Conservation (phyloP, 148 eudicot species). For the Chenopodium album region DNA sequence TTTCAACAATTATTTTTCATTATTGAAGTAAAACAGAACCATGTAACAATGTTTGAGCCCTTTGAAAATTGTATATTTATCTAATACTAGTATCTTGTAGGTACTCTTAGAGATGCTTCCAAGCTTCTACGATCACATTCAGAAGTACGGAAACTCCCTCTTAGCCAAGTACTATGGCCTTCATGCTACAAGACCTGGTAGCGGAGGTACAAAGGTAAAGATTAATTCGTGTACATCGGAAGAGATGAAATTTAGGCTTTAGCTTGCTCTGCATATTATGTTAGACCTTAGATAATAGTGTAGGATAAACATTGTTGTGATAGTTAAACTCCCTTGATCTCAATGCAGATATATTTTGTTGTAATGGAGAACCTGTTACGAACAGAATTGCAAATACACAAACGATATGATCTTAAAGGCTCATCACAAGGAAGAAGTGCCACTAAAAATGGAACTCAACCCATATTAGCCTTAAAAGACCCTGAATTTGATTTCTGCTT, state of each 20-base stretch:
- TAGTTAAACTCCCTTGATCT: background rate
- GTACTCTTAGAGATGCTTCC: constrained; percentile 41
- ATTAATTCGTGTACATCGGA: too few species aligned
- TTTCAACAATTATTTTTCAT: too few species aligned
- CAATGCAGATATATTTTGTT: constrained; percentile 43
- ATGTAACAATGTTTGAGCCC: background rate
- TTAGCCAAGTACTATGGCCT: constrained; percentile 45
- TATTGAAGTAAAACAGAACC: background rate
- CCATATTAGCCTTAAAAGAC: constrained; percentile 35
- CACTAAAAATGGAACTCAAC: constrained; percentile 21
- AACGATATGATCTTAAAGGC: constrained; percentile 47
- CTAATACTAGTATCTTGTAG: constrained; percentile 21
- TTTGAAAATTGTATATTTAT: background rate
- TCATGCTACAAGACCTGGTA: constrained; percentile 40
- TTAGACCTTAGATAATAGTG: too few species aligned
- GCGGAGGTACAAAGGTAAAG: constrained; percentile 40
- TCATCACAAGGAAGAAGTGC: constrained; percentile 43
- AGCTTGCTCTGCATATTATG: too few species aligned
- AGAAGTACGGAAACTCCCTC: constrained; percentile 26
- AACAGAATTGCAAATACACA: constrained; percentile 37
- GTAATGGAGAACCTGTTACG: constrained; percentile 43
- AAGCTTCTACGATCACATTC: constrained; percentile 30
- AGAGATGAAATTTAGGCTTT: background rate
- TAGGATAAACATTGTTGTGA: too few species aligned
- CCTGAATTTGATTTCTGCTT: constrained; percentile 44